These are phyloP conservation scores for Sistotremastrum niveocremeum DNA, from an alignment of 768 basidiomycete species.

Conservation along the genomic window DNA sequence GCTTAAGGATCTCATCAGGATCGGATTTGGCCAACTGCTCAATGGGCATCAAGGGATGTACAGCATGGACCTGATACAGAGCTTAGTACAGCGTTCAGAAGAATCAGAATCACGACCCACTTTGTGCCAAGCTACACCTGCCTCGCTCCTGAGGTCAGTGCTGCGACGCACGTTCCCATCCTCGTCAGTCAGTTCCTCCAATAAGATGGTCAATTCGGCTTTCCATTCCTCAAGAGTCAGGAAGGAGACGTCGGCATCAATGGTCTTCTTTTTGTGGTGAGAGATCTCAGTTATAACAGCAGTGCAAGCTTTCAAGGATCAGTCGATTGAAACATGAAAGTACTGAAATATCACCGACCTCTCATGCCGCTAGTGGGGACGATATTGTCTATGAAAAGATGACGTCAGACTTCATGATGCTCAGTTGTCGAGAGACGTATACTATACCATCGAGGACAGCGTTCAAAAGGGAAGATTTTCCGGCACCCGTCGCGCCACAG, in stretches of 20 bases:
- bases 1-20: slow-evolving; percentile 35
- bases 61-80: slow-evolving; percentile 37
- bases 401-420: background rate
- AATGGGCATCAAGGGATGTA: slow-evolving; percentile 38
- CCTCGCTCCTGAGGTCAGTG: slow-evolving; percentile 43
- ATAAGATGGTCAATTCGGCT: slow-evolving; percentile 38
- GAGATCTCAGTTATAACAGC: slow-evolving; percentile 51
- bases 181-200: slow-evolving; percentile 46
- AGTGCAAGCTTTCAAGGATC: slow-evolving; percentile 37
- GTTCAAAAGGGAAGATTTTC: slow-evolving; percentile 49
- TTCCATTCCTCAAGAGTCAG: slow-evolving; percentile 43
- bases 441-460: slow-evolving; percentile 42
- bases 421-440: background rate
- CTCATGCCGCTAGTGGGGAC: slow-evolving; percentile 58
- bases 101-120: slow-evolving; percentile 13
- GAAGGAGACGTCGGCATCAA: slow-evolving; percentile 49
- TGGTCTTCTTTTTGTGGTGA: slow-evolving; percentile 39
- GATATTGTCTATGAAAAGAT: slow-evolving; percentile 31
- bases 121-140: slow-evolving; percentile 50
- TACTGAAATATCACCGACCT: slow-evolving; percentile 20
- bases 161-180: slow-evolving; percentile 39
- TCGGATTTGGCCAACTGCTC: slow-evolving; percentile 37
- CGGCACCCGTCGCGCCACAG: slow-evolving; percentile 50
- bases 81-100: background rate
- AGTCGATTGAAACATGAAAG: background rate